phyloP scores from a whole-genome alignment of 306 rosid genomes.

The Delonix regia region DNA sequence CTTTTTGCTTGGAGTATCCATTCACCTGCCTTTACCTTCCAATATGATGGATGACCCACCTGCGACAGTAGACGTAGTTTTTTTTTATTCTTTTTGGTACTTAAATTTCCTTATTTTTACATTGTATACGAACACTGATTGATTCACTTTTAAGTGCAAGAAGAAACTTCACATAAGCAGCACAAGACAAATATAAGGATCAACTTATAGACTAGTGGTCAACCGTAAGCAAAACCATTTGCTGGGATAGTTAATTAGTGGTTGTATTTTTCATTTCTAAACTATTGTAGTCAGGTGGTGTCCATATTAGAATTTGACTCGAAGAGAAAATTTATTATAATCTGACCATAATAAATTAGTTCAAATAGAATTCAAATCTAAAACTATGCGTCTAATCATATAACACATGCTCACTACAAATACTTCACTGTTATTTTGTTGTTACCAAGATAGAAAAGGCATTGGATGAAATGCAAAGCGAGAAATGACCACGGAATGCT shows the following conservation, averaged over 20 bases:
- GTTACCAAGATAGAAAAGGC: constrained; percentile 42
- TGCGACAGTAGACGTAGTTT: constrained; percentile 13
- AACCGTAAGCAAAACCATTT: constrained; percentile 34
- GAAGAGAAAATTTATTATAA: not conserved
- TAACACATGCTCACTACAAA: not conserved
- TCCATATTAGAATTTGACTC: not conserved
- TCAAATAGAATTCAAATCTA: not conserved
- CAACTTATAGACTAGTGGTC: constrained; percentile 34
- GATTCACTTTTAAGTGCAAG: constrained; percentile 36
- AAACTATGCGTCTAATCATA: not conserved
- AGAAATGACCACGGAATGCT: constrained; percentile 84
- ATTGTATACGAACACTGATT: constrained; percentile 30
- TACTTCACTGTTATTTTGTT: constrained; percentile 32
- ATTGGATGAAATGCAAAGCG: constrained; percentile 43
- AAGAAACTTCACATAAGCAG: constrained; percentile 38
- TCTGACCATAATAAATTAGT: not conserved
- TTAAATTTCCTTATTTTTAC: constrained; percentile 37
- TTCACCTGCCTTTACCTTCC: not conserved
- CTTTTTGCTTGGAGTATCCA: constrained; percentile 18
- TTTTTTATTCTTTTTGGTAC: constrained; percentile 43
- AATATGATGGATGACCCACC: constrained; percentile 37
- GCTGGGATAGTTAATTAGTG: constrained; percentile 1
- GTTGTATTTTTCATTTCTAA: not conserved
- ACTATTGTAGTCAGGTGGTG: not conserved
- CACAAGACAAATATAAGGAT: constrained; percentile 3